A percentile compares a stretch with the other conserved stretches of the same genome.
phyloP scores from a whole-genome alignment of 768 basidiomycete species.

The Lentinula boryana region DNA sequence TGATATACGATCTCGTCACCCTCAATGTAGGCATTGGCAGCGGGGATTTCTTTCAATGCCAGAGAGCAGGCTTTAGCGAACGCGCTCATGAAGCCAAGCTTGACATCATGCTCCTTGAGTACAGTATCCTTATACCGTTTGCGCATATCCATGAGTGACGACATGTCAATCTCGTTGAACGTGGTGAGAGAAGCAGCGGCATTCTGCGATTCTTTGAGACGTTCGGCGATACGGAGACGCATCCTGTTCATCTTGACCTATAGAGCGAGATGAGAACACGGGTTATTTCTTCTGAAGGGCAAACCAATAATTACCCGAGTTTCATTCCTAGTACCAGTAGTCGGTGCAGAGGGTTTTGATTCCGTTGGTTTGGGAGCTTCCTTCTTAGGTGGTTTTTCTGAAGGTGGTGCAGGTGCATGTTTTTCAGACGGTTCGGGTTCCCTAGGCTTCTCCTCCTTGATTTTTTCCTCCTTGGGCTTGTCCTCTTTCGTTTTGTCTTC shows the following conservation, averaged over 20 bases:
- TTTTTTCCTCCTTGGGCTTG: conserved; percentile 17
- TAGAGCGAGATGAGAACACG: not conserved
- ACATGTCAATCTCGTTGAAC: conserved; percentile 99
- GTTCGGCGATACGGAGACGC: conserved; percentile 95
- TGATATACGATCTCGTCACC: conserved; percentile 90
- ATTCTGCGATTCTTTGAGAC: conserved; percentile 97
- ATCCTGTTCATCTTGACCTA: conserved; percentile 99
- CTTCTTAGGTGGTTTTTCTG: conserved; percentile 15
- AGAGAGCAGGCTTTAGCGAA: conserved; percentile 85
- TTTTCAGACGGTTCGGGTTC: conserved; percentile 13
- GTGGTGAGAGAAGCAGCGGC: conserved; percentile 94
- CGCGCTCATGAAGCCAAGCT: conserved; percentile 97
- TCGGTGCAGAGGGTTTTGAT: conserved; percentile 21
- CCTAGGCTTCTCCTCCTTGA: too few relatives aligned
- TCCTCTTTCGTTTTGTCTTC: conserved; percentile 19
- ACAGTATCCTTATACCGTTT: conserved; percentile 90
- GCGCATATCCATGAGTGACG: conserved; percentile 88
- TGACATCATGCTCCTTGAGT: conserved; percentile 88
- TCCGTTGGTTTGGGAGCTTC: conserved; percentile 7
- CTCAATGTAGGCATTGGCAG: conserved; percentile 92
- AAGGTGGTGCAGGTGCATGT: conserved; percentile 14
- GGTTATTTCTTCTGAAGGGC: not conserved
- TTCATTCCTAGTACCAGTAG: conserved; percentile 62
- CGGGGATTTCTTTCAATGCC: conserved; percentile 87
- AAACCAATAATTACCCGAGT: conserved; percentile 56